Evolutionary conservation across 495 filamentous ascomycete species (phyloP).

Genomic region (Talaromyces proteolyticus): DNA sequence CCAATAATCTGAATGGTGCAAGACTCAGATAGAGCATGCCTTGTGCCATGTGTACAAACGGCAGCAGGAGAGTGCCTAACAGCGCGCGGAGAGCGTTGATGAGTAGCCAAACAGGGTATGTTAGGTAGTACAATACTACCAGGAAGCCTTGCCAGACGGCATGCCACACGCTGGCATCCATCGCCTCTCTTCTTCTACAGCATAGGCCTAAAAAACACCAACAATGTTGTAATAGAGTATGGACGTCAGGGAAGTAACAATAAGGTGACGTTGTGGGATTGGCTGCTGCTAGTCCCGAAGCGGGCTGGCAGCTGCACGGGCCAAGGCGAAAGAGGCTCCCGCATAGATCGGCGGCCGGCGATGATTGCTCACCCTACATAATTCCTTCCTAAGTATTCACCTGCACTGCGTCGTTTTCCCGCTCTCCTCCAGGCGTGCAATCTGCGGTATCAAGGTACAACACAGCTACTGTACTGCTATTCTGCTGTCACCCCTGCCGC

Average conservation of each 20-base stretch:
- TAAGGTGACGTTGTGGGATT: too few species aligned
- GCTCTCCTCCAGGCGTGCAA: too few species aligned
- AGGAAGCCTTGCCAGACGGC: neutral
- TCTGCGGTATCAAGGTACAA: too few species aligned
- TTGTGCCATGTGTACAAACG: slow-evolving; percentile 38
- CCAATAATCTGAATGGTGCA: slow-evolving; percentile 39
- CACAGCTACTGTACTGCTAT: too few species aligned
- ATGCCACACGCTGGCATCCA: neutral
- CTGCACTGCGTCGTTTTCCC: too few species aligned
- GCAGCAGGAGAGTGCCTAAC: slow-evolving; percentile 29
- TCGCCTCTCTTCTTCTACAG: neutral
- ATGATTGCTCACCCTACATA: too few species aligned
- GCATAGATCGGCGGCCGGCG: neutral
- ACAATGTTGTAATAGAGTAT: too few species aligned
- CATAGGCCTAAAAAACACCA: neutral
- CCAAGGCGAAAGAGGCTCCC: neutral
- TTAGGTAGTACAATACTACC: neutral
- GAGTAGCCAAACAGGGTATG: neutral
- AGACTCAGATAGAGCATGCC: slow-evolving; percentile 26
- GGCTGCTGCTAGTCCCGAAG: too few species aligned
- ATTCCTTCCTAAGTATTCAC: too few species aligned
- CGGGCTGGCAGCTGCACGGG: neutral
- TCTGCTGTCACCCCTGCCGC: neutral
- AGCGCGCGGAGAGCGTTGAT: slow-evolving; percentile 1
- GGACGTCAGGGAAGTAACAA: too few species aligned